Percentiles rank a stretch among this genome's conserved stretches.
phyloP scores from a whole-genome alignment of 768 basidiomycete species.

The Xerocomellus chrysenteron region DNA sequence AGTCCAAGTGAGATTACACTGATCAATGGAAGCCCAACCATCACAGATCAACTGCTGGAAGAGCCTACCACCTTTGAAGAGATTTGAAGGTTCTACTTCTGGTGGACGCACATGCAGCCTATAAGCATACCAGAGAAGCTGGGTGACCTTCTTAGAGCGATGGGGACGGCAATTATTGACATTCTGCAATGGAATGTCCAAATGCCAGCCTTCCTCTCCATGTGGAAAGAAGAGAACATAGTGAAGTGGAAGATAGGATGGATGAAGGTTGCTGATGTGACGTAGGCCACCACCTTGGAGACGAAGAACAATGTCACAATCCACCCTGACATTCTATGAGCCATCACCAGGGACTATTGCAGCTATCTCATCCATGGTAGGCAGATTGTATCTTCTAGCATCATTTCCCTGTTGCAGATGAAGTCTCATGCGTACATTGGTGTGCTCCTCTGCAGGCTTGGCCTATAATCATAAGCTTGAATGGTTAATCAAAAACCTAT shows the following conservation, averaged over 20 bases:
- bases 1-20: conserved; percentile 36
- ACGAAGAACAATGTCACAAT: too few relatives aligned
- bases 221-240: conserved; percentile 47
- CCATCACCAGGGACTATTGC: too few relatives aligned
- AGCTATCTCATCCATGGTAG: too few relatives aligned
- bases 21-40: conserved; percentile 45
- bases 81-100: conserved; percentile 15
- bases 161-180: background rate
- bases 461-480: too few relatives aligned
- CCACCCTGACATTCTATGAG: too few relatives aligned
- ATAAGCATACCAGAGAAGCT: conserved; percentile 33
- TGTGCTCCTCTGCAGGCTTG: too few relatives aligned
- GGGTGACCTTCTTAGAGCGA: conserved; percentile 26
- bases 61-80: conserved; percentile 39
- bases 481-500: too few relatives aligned
- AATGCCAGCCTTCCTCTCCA: conserved; percentile 40
- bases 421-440: too few relatives aligned
- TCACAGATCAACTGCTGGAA: conserved; percentile 49
- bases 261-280: conserved; percentile 35
- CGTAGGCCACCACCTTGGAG: conserved; percentile 20
- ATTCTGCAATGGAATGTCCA: conserved; percentile 13
- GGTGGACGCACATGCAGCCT: conserved; percentile 24
- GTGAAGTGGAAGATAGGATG: conserved; percentile 38
- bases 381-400: too few relatives aligned
- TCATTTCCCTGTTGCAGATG: too few relatives aligned